Conservation (phyloP, 257 asterid genomes). For the Galeopsis tetrahit region DNA sequence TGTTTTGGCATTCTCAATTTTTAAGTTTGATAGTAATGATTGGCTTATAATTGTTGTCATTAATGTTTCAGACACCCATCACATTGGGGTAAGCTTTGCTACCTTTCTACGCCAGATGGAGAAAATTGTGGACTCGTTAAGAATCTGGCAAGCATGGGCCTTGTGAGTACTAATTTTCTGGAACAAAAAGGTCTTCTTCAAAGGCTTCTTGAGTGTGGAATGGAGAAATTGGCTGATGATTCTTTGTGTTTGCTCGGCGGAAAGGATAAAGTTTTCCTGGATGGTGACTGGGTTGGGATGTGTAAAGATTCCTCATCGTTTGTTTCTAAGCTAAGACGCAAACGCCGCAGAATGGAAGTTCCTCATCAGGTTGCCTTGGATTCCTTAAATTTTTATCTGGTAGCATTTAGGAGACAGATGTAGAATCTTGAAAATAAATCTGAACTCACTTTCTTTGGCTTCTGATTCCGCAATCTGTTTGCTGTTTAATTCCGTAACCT, state of each 20-base stretch:
- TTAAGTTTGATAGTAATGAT: constrained; percentile 23
- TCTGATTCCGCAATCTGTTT: constrained; percentile 11
- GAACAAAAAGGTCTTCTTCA: constrained; percentile 51
- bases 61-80: constrained; percentile 80
- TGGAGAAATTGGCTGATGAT: constrained; percentile 69
- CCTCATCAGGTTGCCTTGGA: constrained; percentile 66
- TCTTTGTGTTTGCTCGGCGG: constrained; percentile 47
- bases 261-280: constrained; percentile 69
- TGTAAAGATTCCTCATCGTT: constrained; percentile 74
- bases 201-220: constrained; percentile 66
- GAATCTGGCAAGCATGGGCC: constrained; percentile 87
- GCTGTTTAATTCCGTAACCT: neutral
- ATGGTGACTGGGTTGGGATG: constrained; percentile 93
- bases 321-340: constrained; percentile 65
- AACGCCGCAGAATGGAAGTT: constrained; percentile 70
- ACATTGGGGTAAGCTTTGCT: constrained; percentile 96
- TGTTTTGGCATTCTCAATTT: constrained; percentile 3
- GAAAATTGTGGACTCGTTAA: constrained; percentile 97
- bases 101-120: constrained; percentile 94
- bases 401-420: constrained; percentile 26
- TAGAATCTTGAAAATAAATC: constrained; percentile 1
- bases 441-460: constrained; percentile 6
- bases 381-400: constrained; percentile 33
- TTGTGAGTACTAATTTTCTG: constrained; percentile 65
- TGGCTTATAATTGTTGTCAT: constrained; percentile 33